Evolutionary conservation across 768 basidiomycete species (phyloP), one percentile per base, ranked within the genome.

Genomic region (Tricholomella constricta): DNA sequence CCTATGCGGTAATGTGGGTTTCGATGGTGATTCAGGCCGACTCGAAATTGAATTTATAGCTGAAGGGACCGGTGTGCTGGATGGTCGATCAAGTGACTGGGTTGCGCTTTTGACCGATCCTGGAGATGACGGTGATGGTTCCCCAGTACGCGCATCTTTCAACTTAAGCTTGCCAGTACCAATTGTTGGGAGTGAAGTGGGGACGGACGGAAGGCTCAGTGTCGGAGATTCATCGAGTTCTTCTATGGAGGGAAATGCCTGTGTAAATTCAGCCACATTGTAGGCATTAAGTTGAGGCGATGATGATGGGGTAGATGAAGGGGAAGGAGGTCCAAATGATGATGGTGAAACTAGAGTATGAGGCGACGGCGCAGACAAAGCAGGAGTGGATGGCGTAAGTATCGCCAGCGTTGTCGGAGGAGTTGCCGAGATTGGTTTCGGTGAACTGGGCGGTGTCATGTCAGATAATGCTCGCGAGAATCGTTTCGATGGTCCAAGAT

Each of bases 171-270:
- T 61, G 53, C 64, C 63, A 8, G 69, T 69, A 23, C 63, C 56
- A 17, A 72, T 77, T 0, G n/a, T n/a, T n/a, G n/a, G n/a, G n/a
- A n/a, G n/a, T n/a, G n/a, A n/a, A n/a, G 77, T 78, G 15, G 79
- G 78, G 14, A 79, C 73, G 7, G 82, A 73, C 25, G 81, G 80
- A 31, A 85, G 71, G 38, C 68, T 71, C 57, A 81, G 72, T 6
- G 67, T 65, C 11, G 77, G 73, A 49, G 74, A 69, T 64, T 85
- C 84, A 55, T 90, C 83, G 25, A 91, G 70, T 63, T 91, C 88
- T 62, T 88, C 83, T 60, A 92, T 88, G 8, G 89, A 79, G 0
- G 89, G 89, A 56, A 91, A 92, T n/a, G 78, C 67, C 44, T 81
- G 78, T 4, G 78, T 69, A 61, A 90, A 89, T 29, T 83, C 84